Base-by-base conservation (phyloP, 179 eudicot genomes). In the Drosera spatulata region DNA sequence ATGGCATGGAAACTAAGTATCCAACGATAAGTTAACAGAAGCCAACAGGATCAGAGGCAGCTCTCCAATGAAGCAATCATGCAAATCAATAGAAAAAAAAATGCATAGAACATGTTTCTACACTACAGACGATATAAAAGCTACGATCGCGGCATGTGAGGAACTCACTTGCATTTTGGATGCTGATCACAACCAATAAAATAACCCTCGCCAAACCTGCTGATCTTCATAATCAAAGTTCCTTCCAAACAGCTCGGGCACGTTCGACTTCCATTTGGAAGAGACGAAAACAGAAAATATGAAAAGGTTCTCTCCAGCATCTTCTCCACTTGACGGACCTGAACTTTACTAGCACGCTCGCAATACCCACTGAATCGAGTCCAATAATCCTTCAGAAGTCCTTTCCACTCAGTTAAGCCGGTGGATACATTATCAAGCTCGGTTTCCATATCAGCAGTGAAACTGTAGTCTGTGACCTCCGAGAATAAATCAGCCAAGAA, bases 181-280 rank as follows among this genome's bases (percentile, higher is more conserved):
- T 93, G 95, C 59, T 89, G 86, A 79, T 93, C 95, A 71, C 99
- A 93, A 37, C 99, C 99, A 50, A 93, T 84, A 71, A 86, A 89
- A 72, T 86, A 93, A 53, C 97, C 99, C 55, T 86, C 82, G 56
- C 97, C 99, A 70, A 74, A 85, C 64, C 82, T 75, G 77, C 99
- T 93, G 49, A 93, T 93, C 80, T 84, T 93, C 80, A 93, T 89
- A 61, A 73, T 77, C 52, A 93, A 67, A 48, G 86, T 82, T 14
- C 99, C 99, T 49, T 82, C 86, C 63, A 52, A 59, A 69, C 99
- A 93, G 71, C 82, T 81, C 13, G 99, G 99, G 80, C 99, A 93
- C 42, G 84, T 69, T 76, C 97, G 87, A 69, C 70, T 76, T 68
- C 77, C 82, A 69, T 77, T 75, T n/a, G 86, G 95, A 62, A 89